These are phyloP conservation scores for Malus hybrid DNA, from an alignment of 331 rosid genomes.

Conservation along the genomic window DNA sequence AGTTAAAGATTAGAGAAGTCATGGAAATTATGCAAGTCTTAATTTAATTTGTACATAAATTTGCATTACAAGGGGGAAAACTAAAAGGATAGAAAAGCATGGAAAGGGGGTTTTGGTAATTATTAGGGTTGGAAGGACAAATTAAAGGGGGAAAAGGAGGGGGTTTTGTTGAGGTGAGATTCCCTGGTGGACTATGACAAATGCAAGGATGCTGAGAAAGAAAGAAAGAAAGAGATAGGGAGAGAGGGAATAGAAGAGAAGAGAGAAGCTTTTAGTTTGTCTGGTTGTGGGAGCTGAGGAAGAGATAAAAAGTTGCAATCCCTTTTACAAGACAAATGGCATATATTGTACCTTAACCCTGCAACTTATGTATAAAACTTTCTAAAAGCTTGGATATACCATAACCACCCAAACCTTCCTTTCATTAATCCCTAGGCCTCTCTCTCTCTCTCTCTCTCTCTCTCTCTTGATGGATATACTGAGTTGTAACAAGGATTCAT, in stretches of 20 bases:
- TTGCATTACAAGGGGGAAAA: constrained; percentile 19
- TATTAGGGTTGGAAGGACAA: constrained; percentile 24
- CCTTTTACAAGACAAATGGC: constrained; percentile 80
- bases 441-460: not conserved
- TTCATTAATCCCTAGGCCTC: constrained; percentile 72
- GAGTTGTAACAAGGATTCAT: constrained; percentile 16
- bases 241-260: constrained; percentile 44
- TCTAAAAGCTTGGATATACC: constrained; percentile 90
- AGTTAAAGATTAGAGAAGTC: not conserved
- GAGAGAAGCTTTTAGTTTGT: constrained; percentile 57
- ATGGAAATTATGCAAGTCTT: not conserved
- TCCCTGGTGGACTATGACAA: constrained; percentile 76
- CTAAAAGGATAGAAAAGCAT: constrained; percentile 17
- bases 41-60: constrained; percentile 5
- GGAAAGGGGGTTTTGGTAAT: constrained; percentile 25
- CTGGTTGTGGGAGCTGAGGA: constrained; percentile 28
- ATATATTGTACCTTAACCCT: constrained; percentile 65
- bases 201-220: constrained; percentile 30
- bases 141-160: constrained; percentile 26
- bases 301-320: constrained; percentile 38
- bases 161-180: constrained; percentile 33
- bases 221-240: not conserved
- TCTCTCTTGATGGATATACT: constrained; percentile 28
- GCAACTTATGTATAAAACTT: constrained; percentile 57
- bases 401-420: constrained; percentile 44